Conservation (phyloP, 352 stramenopile genomes). For the Phytophthora agathidicida region DNA sequence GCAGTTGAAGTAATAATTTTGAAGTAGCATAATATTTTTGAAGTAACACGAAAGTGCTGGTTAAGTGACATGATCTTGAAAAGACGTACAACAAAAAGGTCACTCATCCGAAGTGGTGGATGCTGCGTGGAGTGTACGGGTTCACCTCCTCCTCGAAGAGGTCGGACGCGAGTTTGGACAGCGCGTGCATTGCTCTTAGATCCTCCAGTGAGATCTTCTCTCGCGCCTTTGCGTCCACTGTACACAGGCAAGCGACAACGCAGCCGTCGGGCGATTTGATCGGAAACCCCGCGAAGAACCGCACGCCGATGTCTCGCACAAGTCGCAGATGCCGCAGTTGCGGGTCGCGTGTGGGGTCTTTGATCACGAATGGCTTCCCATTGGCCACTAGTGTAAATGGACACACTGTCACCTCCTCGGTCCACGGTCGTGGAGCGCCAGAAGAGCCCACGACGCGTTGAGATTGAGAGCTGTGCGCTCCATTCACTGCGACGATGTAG, state of each 20-base stretch:
- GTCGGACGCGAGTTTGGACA: constrained; percentile 66
- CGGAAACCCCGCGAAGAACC: constrained; percentile 66
- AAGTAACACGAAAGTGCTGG: constrained; percentile 7
- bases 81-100: neutral
- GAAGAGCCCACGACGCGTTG: constrained; percentile 48
- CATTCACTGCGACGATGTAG: constrained; percentile 48
- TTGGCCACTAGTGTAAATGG: constrained; percentile 28
- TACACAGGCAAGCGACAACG: constrained; percentile 50
- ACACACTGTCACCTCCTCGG: constrained; percentile 25
- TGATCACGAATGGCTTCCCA: constrained; percentile 50
- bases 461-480: constrained; percentile 17
- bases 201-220: constrained; percentile 49
- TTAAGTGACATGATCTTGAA: constrained; percentile 20
- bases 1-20: too few species aligned
- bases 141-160: constrained; percentile 49
- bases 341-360: constrained; percentile 41
- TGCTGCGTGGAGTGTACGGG: constrained; percentile 38
- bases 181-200: constrained; percentile 45
- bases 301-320: constrained; percentile 44
- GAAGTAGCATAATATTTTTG: too few species aligned
- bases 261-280: constrained; percentile 33
- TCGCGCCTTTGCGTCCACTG: constrained; percentile 33
- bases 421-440: constrained; percentile 17
- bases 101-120: constrained; percentile 9
- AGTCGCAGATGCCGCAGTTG: constrained; percentile 44